Base-by-base conservation (phyloP, 2,329 filamentous ascomycete genomes). In the Beauveria sp. region DNA sequence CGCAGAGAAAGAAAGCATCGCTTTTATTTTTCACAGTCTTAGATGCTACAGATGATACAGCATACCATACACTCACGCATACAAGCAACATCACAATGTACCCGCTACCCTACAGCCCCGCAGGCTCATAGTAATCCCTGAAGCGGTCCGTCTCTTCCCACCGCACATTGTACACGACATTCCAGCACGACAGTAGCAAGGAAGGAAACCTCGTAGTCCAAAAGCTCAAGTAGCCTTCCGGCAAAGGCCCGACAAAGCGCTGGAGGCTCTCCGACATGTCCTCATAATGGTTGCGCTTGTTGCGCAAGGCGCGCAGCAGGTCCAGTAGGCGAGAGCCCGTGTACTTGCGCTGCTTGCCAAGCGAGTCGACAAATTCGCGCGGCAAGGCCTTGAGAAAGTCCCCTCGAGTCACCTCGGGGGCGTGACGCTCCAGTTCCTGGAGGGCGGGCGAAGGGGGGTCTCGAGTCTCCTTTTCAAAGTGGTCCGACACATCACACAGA, bases 281-380 rank as follows among this genome's bases (percentile, higher is more conserved):
- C 70, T 96, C 93, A 72, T 97, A 99, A 71, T 99, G 95, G 66
- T 98, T 96, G 69, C 90, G 90, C 83, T 99, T 99, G 76, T 99
- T 99, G 26, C 95, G 82, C 61, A 99, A 78, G 1, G 93, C 95
- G 1, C 95, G 84, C 22, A 99, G 77, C 24, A 99, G 80, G 74
- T 99, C 95, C 60, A 99, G 77, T 71, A 99, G 83, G 52, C 86
- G 84, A 1, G 85, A 83, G 0, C 93, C 93, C 0, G 89, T 95
- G 75, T 99, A 99, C 75, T 96, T 97, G 70, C 93, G 85, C 75
- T 98, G 93, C 76, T 96, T 96, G 62, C 92, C 93, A 7, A 98
- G 81, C 2, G 88, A 93, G 45, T 96, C 91, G 64, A 96, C 87
- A 72, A 98, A 98, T 38, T 88, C 86, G 59, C 86, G 84, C 9